Base-by-base conservation (phyloP, 306 rosid genomes). In the Prunus padus region DNA sequence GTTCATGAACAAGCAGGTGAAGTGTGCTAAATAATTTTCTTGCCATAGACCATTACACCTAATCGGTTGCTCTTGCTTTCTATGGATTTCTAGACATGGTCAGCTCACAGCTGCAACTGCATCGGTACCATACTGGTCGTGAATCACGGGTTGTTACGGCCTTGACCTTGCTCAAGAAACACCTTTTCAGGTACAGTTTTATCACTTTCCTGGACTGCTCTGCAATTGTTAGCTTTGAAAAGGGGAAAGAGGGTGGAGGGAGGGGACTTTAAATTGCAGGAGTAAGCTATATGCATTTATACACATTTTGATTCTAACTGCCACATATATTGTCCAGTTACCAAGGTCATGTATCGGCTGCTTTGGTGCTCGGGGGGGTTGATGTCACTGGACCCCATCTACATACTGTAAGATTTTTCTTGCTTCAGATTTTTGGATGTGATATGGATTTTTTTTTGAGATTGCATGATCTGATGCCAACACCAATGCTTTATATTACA, bases 361-460 rank as follows among this genome's bases (percentile, higher is more conserved):
- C 98, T 46, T 80, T 94, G 84, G 98, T 94, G 71, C 98, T 94
- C n/a, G 97, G 98, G 22, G 98, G 98, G 57, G 96, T 95, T 69
- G 98, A 95, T 86, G 76, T 84, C 82, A 92, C 93, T 33, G 98
- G 98, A 73, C 97, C 97, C 55, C 97, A 95, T 85, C 81, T 95
- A 67, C 97, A 95, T 54, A 95, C 97, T 10, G 98, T 92, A 78
- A 87, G 96, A 23, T 86, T 77, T 59, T 6, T 79, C 22, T 18
- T 69, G 31, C 26, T 55, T 64, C 71, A 14, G 71, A 73, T 45
- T 3, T 37, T 72, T 72, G 12, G 46, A 30, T 62, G n/a, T n/a
- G 80, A 31, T 19, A 8, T 4, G 26, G 42, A 50, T 65, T 11
- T 49, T 67, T 44, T 80, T 77, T 57, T 4, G 51, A 68, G 15